phyloP scores from a whole-genome alignment of 1,284 basidiomycete species.

The Omphalotus olearius region DNA sequence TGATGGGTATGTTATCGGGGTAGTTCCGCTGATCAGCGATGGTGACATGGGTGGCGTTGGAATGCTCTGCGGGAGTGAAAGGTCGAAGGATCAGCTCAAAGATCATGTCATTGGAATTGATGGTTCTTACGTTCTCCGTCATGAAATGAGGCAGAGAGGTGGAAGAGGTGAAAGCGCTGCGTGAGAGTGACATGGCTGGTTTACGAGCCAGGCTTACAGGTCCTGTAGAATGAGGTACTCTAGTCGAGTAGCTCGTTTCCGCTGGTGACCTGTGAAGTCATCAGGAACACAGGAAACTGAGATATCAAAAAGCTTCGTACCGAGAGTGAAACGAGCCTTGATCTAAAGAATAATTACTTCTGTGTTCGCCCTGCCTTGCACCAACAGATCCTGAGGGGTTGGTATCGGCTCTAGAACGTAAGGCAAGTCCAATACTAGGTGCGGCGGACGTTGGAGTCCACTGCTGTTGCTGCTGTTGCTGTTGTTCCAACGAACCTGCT shows the following conservation, averaged over 20 bases:
- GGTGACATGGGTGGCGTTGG: slow-evolving; percentile 1
- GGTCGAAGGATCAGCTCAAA: no score
- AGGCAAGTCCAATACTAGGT: neutral
- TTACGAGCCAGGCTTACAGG: no score
- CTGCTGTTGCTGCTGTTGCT: neutral
- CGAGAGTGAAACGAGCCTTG: slow-evolving; percentile 31
- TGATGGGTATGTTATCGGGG: slow-evolving; percentile 40
- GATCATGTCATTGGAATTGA: no score
- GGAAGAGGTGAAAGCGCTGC: no score
- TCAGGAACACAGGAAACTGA: neutral
- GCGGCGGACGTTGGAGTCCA: no score
- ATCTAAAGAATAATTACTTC: slow-evolving; percentile 31
- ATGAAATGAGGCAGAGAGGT: no score
- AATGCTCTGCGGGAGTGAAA: neutral
- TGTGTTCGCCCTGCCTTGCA: slow-evolving; percentile 20
- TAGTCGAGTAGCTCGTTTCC: slow-evolving; percentile 1
- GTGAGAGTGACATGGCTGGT: no score
- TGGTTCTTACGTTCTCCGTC: no score
- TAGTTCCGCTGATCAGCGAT: slow-evolving; percentile 23
- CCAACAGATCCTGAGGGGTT: slow-evolving; percentile 23
- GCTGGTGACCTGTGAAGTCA: slow-evolving; percentile 5
- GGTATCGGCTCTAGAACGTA: slow-evolving; percentile 12
- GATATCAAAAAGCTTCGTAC: slow-evolving; percentile 21
- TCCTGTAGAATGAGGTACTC: neutral
- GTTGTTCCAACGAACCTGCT: neutral